phyloP scores from a whole-genome alignment of 2,329 filamentous ascomycete species.

The Hirsutella minnesotensis region DNA sequence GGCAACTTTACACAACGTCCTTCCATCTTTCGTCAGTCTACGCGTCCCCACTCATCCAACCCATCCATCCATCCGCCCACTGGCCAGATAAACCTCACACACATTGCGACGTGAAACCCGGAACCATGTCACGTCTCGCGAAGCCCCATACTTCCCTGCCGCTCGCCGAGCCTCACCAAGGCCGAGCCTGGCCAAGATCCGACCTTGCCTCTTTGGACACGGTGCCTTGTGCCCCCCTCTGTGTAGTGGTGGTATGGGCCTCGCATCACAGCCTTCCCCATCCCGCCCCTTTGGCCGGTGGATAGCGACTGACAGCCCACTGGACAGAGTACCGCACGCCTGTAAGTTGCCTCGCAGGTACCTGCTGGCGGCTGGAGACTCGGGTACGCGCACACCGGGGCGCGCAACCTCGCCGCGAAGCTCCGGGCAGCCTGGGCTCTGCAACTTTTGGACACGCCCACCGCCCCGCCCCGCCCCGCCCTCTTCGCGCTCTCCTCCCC shows the following conservation, averaged over 20 bases:
- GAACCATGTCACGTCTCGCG: slow-evolving; percentile 5
- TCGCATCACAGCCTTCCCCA: not conserved
- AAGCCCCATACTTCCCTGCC: slow-evolving; percentile 1
- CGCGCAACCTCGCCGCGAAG: slow-evolving; percentile 2
- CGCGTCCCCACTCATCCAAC: not conserved
- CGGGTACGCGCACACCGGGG: not conserved
- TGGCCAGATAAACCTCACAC: slow-evolving; percentile 1
- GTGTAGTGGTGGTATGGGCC: not conserved
- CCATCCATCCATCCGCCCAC: not conserved
- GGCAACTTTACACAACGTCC: not conserved
- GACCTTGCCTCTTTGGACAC: not conserved
- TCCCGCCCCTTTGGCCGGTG: not conserved
- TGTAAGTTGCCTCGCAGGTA: too few species aligned
- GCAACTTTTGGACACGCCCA: too few species aligned
- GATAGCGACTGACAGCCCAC: not conserved
- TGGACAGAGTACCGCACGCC: not conserved
- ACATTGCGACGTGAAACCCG: slow-evolving; percentile 4
- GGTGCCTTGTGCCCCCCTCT: not conserved
- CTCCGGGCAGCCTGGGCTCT: not conserved
- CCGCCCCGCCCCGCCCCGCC: not conserved
- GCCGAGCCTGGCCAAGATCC: slow-evolving; percentile 1
- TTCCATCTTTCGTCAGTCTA: not conserved
- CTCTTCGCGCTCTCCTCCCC: not conserved
- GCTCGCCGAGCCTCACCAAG: not conserved
- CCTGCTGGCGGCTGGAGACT: too few species aligned